Percentiles rank a stretch among this genome's conserved stretches.
phyloP scores from a whole-genome alignment of 2,329 filamentous ascomycete species.

The Ophiostoma montium region DNA sequence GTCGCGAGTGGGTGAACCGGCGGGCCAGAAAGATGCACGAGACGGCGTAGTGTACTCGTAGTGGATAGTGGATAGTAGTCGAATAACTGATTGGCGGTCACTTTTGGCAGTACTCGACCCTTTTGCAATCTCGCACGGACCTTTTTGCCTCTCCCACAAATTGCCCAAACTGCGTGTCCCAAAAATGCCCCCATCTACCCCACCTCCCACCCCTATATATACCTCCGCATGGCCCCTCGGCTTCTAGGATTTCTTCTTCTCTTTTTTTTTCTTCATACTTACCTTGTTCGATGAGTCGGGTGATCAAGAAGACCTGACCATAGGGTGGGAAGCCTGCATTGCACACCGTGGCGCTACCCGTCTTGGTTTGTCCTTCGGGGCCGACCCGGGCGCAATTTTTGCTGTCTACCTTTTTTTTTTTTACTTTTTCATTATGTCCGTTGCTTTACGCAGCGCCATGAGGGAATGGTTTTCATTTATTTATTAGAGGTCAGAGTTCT shows the following conservation, averaged over 20 bases:
- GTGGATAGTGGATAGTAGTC: not conserved
- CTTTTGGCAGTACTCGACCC: not conserved
- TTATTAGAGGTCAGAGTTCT: too few relatives aligned
- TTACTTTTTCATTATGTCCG: constrained; percentile 14
- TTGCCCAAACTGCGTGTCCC: too few relatives aligned
- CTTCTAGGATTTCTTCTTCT: constrained; percentile 8
- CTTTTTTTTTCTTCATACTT: constrained; percentile 16
- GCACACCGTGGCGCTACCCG: constrained; percentile 16
- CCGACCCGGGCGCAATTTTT: constrained; percentile 17
- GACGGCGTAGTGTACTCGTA: not conserved
- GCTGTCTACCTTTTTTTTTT: constrained; percentile 8
- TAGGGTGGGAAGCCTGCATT: constrained; percentile 17
- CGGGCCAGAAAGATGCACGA: constrained; percentile 6
- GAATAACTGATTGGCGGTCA: constrained; percentile 4
- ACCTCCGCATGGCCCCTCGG: not conserved
- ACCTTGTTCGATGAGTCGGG: constrained; percentile 17
- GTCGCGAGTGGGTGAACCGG: constrained; percentile 7
- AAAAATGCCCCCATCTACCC: not conserved
- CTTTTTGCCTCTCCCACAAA: not conserved
- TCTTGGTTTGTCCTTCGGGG: constrained; percentile 17
- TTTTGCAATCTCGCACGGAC: constrained; percentile 11
- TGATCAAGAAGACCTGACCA: constrained; percentile 16
- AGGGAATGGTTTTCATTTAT: constrained; percentile 1
- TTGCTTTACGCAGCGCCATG: constrained; percentile 10
- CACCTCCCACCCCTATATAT: not conserved